Evolutionary conservation across 345 rosid species (phyloP), one percentile per base, ranked within the genome.

Genomic region (Pistacia integerrima): DNA sequence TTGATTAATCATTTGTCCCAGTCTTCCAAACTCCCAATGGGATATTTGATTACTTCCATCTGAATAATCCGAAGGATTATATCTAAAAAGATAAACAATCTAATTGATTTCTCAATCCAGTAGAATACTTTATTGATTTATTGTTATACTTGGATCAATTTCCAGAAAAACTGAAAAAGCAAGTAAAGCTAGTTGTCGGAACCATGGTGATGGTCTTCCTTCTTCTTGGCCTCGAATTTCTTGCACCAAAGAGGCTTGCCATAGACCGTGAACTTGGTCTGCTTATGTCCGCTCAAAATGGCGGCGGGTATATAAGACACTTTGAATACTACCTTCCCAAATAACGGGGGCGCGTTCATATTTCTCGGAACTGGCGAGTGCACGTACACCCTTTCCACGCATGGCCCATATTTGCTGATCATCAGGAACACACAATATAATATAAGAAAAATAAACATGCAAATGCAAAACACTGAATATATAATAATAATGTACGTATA

Each of bases 191-290:
- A 28, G 10, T 12, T 22, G 8, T 36, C 7, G 1, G 2, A 14
- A n/a, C 57, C 35, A 54, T 18, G 3, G 1, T 1, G 8, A 25
- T 41, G 35, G 5, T 22, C 35, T 36, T 57, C 35, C 62, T 51
- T 44, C 76, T 71, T 84, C 36, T 46, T 25, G 9, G 71, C 59
- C 7, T 77, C 80, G 14, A 70, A 86, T 46, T 63, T 80, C 67
- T 87, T 84, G 82, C 86, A 84, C 82, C 86, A 84, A 1, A 86
- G 79, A 11, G 87, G 83, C 20, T 52, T 86, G 2, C 76, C 76
- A 11, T 82, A 69, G 3, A 84, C 76, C 30, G 16, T 35, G 57
- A 86, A 86, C 51, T 70, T 80, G 17, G 56, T 35, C 63, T 80
- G 64, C 3, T 30, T 44, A 20, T 44, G 11, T 2, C 84, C 87